Evolutionary conservation across 805 yeast species (phyloP), one percentile per base, ranked within the genome.

Genomic region (Candida sphagnicola): DNA sequence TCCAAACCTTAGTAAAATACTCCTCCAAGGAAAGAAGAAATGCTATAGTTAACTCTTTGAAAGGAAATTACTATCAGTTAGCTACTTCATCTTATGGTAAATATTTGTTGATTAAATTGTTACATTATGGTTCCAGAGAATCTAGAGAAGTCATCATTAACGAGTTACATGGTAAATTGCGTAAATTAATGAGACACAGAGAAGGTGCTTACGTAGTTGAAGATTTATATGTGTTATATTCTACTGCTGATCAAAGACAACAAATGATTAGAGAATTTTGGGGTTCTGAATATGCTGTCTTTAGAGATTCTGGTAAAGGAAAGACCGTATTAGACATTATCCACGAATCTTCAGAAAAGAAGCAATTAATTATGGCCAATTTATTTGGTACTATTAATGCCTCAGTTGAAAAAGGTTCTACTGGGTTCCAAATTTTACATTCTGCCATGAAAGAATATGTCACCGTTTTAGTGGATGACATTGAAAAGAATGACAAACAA

Each of bases 201-300:
- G 98, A 91, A 72, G 99, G 97, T 65, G 98, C 98, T 11, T 89
- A 91, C 54, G 98, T 91, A 28, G 89, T 90, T 48, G 98, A 91
- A 65, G 99, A 91, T 71, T 72, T 87, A 54, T 91, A 72, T 57
- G 86, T 87, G 17, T 76, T 89, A 41, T 91, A 90, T 61, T 79
- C 96, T 8, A 78, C 88, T 17, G 75, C 83, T 21, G 86, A 82
- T 46, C 98, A 91, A 65, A 85, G 78, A 61, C 77, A 78, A 40
- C 96, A 87, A 64, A 90, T 91, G 85, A 79, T 91, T 48, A 80
- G 93, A 63, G 99, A 91, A 66, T 91, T 91, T 59, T 91, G 95
- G 88, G 99, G 98, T 39, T 77, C 96, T 10, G 95, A 88, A 65
- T 91, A 84, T 59, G 96, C 96, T 15, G 80, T 87, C 10, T 91